Conservation (phyloP, 2,329 filamentous ascomycete genomes). For the Penicillium corylophilum region DNA sequence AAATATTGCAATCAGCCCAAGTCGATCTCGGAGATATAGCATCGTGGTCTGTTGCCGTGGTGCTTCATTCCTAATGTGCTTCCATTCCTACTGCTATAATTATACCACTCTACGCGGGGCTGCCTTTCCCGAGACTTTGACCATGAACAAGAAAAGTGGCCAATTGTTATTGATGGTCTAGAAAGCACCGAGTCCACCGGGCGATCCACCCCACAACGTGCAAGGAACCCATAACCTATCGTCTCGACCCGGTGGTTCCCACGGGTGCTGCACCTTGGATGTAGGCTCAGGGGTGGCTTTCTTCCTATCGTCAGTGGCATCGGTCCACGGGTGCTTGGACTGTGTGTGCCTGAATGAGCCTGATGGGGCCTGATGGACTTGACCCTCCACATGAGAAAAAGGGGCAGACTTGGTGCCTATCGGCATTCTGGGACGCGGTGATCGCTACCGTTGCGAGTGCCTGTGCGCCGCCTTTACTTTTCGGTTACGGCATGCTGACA, state of each 20-base stretch:
- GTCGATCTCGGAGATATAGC: background rate
- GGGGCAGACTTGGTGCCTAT: slow-evolving; percentile 13
- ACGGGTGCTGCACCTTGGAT: slow-evolving; percentile 1
- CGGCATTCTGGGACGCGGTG: slow-evolving; percentile 10
- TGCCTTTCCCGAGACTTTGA: slow-evolving; percentile 3
- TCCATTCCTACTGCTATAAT: slow-evolving; percentile 8
- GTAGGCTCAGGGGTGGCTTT: background rate
- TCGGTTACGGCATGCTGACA: slow-evolving; percentile 11
- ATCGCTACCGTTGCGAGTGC: slow-evolving; percentile 10
- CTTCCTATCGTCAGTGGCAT: background rate
- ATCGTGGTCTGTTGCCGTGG: background rate
- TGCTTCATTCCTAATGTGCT: background rate
- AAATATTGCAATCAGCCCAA: background rate
- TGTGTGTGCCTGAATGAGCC: background rate
- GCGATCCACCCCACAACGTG: slow-evolving; percentile 27
- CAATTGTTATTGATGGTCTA: slow-evolving; percentile 19
- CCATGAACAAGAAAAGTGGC: slow-evolving; percentile 7
- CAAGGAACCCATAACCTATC: slow-evolving; percentile 18
- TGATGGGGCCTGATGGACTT: background rate
- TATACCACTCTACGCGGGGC: slow-evolving; percentile 13
- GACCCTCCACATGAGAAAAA: background rate
- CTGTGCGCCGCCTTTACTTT: slow-evolving; percentile 6
- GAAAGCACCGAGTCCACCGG: slow-evolving; percentile 16
- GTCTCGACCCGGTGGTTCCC: slow-evolving; percentile 6
- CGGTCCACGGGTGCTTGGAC: background rate